phyloP scores from a whole-genome alignment of 2,329 filamentous ascomycete genomes.

The Hymenoscyphus fraxineus region DNA sequence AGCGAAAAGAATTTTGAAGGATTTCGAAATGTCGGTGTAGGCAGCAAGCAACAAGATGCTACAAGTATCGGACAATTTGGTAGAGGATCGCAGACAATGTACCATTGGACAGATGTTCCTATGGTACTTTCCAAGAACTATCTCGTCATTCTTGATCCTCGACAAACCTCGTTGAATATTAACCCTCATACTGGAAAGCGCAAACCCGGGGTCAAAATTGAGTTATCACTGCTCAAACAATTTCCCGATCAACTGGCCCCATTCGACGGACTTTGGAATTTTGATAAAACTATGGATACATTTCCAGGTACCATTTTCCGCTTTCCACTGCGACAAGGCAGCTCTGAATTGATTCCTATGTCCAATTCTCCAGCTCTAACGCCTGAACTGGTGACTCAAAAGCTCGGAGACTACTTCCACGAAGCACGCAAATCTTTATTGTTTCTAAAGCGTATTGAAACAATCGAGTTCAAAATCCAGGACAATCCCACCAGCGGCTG shows the following conservation, averaged over 20 bases:
- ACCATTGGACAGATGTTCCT: conserved; percentile 37
- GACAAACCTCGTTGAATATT: conserved; percentile 1
- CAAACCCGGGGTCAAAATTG: conserved; percentile 24
- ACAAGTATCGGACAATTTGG: conserved; percentile 36
- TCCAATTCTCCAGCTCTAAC: conserved; percentile 13
- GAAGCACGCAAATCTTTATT: conserved; percentile 29
- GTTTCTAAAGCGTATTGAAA: conserved; percentile 24
- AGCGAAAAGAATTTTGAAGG: conserved; percentile 33
- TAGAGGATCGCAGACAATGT: conserved; percentile 37
- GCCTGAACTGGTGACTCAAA: not conserved
- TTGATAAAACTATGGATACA: conserved; percentile 18
- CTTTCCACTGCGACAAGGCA: conserved; percentile 24
- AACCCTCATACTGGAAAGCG: conserved; percentile 28
- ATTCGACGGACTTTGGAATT: conserved; percentile 28
- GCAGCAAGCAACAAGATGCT: conserved; percentile 32
- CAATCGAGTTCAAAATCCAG: conserved; percentile 22
- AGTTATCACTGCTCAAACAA: conserved; percentile 21
- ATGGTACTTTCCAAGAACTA: conserved; percentile 34
- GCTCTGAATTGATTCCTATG: conserved; percentile 11
- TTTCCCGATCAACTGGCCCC: conserved; percentile 24
- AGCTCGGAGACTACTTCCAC: conserved; percentile 24
- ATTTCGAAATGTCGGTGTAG: conserved; percentile 34
- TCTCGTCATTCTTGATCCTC: conserved; percentile 35
- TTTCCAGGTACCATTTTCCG: conserved; percentile 31
- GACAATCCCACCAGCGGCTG: conserved; percentile 17